These are phyloP conservation scores for Phaffia rhodozyma DNA, from an alignment of 1,284 basidiomycete genomes.

Conservation along the genomic window DNA sequence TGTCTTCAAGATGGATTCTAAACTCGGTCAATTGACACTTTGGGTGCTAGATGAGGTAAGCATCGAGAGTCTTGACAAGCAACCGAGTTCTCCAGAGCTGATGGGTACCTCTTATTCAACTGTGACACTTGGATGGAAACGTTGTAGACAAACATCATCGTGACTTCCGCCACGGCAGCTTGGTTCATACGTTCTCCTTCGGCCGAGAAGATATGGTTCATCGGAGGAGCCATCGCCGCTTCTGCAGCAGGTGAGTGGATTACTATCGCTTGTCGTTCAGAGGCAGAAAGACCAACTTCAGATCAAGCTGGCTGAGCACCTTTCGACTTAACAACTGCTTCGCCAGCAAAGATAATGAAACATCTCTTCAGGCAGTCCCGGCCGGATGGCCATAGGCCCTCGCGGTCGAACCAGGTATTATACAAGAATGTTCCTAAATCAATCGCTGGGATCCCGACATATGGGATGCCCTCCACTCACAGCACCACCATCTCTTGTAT, in stretches of 20 bases:
- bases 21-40: no score
- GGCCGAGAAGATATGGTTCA: constrained; percentile 6
- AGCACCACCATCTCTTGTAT: constrained; percentile 17
- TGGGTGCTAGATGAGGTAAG: no score
- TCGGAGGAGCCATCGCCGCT: constrained; percentile 5
- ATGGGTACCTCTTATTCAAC: no score
- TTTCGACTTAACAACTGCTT: not conserved
- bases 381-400: constrained; percentile 6
- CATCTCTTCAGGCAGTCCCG: not conserved
- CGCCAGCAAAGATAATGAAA: constrained; percentile 14
- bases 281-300: no score
- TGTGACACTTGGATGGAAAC: no score
- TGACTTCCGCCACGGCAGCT: constrained; percentile 1
- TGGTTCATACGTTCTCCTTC: constrained; percentile 1
- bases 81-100: no score
- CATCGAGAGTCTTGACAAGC: no score
- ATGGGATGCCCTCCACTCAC: constrained; percentile 17
- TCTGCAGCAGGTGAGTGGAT: not conserved
- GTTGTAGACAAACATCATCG: constrained; percentile 17
- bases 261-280: no score
- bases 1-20: no score
- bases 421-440: not conserved
- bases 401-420: not conserved
- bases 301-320: no score
- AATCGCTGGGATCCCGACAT: not conserved